A percentile compares a stretch with the other conserved stretches of the same genome.
Evolutionary conservation across 495 filamentous ascomycete species (phyloP).

Genomic region (Beverwykella pulmonaria): DNA sequence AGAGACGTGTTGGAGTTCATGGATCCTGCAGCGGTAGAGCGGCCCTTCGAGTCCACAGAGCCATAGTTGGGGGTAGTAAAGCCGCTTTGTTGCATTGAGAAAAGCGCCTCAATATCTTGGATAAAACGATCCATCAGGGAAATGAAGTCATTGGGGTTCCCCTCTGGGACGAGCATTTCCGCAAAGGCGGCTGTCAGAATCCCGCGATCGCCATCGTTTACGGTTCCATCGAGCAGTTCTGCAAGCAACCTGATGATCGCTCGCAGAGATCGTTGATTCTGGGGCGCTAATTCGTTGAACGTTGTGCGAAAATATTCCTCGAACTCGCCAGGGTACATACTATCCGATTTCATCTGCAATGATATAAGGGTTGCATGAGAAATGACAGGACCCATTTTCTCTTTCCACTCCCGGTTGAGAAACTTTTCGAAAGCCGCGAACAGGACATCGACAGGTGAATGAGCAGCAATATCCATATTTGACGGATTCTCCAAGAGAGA

Average conservation of each 20-base stretch:
- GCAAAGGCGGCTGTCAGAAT: constrained; percentile 88
- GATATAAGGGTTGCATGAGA: constrained; percentile 62
- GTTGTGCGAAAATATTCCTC: constrained; percentile 78
- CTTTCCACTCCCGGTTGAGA: constrained; percentile 81
- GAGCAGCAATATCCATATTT: constrained; percentile 70
- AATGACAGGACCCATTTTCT: constrained; percentile 84
- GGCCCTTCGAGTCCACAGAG: constrained; percentile 51
- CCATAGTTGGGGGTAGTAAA: constrained; percentile 46
- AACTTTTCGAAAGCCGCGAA: constrained; percentile 96
- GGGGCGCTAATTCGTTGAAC: constrained; percentile 79
- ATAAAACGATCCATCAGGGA: constrained; percentile 89
- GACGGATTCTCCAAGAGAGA: constrained; percentile 76
- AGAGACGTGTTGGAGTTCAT: constrained; percentile 75
- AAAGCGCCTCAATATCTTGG: constrained; percentile 86
- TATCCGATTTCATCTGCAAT: constrained; percentile 75
- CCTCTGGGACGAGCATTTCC: constrained; percentile 78
- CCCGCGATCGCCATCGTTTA: constrained; percentile 89
- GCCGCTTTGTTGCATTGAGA: constrained; percentile 62
- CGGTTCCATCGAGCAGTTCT: constrained; percentile 88
- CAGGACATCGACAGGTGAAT: constrained; percentile 82
- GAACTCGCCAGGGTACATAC: constrained; percentile 74
- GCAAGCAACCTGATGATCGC: constrained; percentile 82
- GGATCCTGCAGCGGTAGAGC: constrained; percentile 58
- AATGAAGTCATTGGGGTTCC: constrained; percentile 79
- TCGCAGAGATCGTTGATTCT: constrained; percentile 87